Conservation (phyloP, 148 eudicot genomes). For the Cornus florida region DNA sequence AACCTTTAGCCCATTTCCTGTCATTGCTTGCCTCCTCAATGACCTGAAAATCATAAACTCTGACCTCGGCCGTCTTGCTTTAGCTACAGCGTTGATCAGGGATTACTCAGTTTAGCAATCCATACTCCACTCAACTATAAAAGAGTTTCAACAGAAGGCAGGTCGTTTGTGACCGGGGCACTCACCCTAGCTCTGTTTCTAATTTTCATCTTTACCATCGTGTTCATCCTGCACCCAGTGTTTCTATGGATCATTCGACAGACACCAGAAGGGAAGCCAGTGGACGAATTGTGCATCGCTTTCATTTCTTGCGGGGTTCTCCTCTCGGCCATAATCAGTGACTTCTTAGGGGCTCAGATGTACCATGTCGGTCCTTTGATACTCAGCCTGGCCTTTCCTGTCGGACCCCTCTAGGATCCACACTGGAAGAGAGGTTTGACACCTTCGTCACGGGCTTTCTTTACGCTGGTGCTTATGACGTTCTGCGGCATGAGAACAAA, state of each 20-base stretch:
- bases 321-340: slow-evolving; percentile 13
- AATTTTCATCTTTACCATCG: neutral
- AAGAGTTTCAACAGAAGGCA: neutral
- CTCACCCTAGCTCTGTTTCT: neutral
- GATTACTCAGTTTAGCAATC: slow-evolving; percentile 13
- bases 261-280: slow-evolving; percentile 39
- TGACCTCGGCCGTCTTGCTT: slow-evolving; percentile 37
- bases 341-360: slow-evolving; percentile 21
- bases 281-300: slow-evolving; percentile 14
- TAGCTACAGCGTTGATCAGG: slow-evolving; percentile 28
- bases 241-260: slow-evolving; percentile 25
- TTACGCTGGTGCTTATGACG: slow-evolving; percentile 23
- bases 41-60: slow-evolving; percentile 41
- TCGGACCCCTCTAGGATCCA: slow-evolving; percentile 33
- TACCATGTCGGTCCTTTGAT: slow-evolving; percentile 28
- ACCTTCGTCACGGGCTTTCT: slow-evolving; percentile 16
- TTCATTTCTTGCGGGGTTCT: slow-evolving; percentile 15
- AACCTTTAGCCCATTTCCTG: slow-evolving; percentile 27
- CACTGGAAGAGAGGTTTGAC: slow-evolving; percentile 27
- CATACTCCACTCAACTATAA: neutral
- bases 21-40: slow-evolving; percentile 23
- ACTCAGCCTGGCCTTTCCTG: slow-evolving; percentile 25
- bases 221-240: neutral
- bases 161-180: neutral
- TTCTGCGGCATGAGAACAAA: slow-evolving; percentile 24